Base-by-base conservation (phyloP, 2,329 filamentous ascomycete genomes). In the Penicillium sp. region DNA sequence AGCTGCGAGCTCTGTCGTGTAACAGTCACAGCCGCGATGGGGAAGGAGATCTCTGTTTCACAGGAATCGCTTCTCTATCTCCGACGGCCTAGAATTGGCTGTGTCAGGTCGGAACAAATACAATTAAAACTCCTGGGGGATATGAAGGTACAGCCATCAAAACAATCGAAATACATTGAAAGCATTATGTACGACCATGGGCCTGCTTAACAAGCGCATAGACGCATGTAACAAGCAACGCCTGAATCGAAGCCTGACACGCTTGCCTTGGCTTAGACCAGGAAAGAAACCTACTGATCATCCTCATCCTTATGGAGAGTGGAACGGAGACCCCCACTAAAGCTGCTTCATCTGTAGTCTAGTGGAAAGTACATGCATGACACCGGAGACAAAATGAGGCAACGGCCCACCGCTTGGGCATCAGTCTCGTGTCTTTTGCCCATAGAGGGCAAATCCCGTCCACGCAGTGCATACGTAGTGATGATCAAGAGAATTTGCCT, bases 381-480 rank as follows among this genome's bases (percentile, higher is more conserved):
- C 23, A n/a, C 22, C 48, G 23, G 40, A 42, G 37, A 29, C 15
- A 27, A 29, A 33, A 45, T 22, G 37, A 26, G 26, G 37, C 49
- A 33, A 42, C 35, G 45, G 40, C 54, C 54, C 54, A 53, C 54
- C 27, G 23, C 26, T 56, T 53, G 46, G 56, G 56, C 58, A 61
- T 53, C 52, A 54, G 48, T 57, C 54, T 57, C 49, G 56, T 54
- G 56, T 55, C 26, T 51, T 48, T 54, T 55, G 42, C 54, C 46
- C 23, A 25, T 29, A 55, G 41, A 44, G 48, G 43, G 25, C 46
- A 18, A n/a, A 25, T 33, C 20, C 14, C 47, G 25, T 22, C n/a
- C 43, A n/a, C 26, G 43, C 22, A 29, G 35, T 44, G 46, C 35
- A 48, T 26, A n/a, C 35, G 43, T 26, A n/a, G 51, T 33, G 42